Evolutionary conservation across 1,139 yeast genomes (phyloP).

Genomic region (Petasospora rhodanensis): DNA sequence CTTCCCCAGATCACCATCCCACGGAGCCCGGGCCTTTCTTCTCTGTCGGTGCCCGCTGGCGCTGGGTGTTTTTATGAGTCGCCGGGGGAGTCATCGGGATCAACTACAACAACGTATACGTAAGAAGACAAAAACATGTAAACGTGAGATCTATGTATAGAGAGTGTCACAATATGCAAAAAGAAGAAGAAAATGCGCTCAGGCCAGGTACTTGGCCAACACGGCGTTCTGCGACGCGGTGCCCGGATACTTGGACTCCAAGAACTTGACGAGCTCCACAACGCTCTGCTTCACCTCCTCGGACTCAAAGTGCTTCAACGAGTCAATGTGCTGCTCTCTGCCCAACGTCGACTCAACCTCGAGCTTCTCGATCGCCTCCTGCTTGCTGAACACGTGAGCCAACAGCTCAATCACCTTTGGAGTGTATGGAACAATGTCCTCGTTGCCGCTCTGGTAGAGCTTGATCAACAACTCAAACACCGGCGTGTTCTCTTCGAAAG

Average conservation of each 20-base stretch:
- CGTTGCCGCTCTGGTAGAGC: conserved; percentile 62
- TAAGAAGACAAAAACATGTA: too few relatives aligned
- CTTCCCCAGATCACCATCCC: too few relatives aligned
- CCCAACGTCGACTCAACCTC: conserved; percentile 73
- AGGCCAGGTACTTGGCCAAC: conserved; percentile 48
- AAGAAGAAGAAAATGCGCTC: too few relatives aligned
- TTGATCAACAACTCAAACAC: conserved; percentile 73
- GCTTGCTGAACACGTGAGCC: conserved; percentile 67
- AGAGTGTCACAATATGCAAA: too few relatives aligned
- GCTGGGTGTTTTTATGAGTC: too few relatives aligned
- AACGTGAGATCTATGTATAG: too few relatives aligned
- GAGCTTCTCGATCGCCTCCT: conserved; percentile 64
- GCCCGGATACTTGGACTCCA: conserved; percentile 62
- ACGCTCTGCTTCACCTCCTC: conserved; percentile 63
- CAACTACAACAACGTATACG: too few relatives aligned
- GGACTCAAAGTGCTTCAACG: conserved; percentile 71
- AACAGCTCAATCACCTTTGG: conserved; percentile 65
- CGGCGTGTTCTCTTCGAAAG: conserved; percentile 90
- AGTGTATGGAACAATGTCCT: conserved; percentile 52
- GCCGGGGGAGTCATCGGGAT: too few relatives aligned
- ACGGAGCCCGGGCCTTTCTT: too few relatives aligned
- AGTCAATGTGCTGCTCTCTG: conserved; percentile 75
- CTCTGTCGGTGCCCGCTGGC: too few relatives aligned
- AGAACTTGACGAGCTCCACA: conserved; percentile 65
- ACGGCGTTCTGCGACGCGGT: conserved; percentile 52